phyloP scores from a whole-genome alignment of 176 grass and related monocot genomes.

The Aegilops longissima region DNA sequence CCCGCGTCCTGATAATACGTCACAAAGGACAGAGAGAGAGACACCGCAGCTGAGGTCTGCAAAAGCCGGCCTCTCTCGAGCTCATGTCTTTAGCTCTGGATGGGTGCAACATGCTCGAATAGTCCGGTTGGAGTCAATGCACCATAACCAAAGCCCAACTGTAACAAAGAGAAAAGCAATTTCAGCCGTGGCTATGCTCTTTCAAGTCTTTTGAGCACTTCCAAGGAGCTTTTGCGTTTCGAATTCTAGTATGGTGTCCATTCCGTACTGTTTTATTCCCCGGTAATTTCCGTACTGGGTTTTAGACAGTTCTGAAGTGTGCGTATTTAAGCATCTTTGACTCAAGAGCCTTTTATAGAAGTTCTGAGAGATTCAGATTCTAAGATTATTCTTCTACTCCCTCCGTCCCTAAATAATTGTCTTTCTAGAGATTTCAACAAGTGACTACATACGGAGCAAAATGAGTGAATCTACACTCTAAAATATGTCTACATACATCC shows the following conservation, averaged over 20 bases:
- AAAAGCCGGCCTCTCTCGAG: background rate
- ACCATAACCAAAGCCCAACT: background rate
- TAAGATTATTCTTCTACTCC: background rate
- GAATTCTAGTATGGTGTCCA: too few species aligned
- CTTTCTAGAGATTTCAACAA: too few species aligned
- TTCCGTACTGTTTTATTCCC: background rate
- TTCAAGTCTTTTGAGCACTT: conserved; percentile 34
- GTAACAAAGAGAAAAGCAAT: background rate
- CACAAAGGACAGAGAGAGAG: background rate
- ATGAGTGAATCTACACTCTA: too few species aligned
- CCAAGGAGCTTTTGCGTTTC: background rate
- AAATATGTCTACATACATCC: too few species aligned
- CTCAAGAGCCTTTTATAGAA: background rate
- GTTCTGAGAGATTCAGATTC: background rate
- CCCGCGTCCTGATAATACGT: background rate
- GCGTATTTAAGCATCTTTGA: background rate
- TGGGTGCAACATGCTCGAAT: background rate
- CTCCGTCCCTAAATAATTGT: too few species aligned
- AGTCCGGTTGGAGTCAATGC: conserved; percentile 29
- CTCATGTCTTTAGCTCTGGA: conserved; percentile 21
- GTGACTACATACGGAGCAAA: too few species aligned
- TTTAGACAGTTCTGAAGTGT: background rate
- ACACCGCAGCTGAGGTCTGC: background rate
- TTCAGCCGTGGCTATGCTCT: background rate
- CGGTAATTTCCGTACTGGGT: background rate